These are phyloP conservation scores for Triticum dicoccoides DNA, from an alignment of 176 grass and related monocot genomes.

Conservation along the genomic window DNA sequence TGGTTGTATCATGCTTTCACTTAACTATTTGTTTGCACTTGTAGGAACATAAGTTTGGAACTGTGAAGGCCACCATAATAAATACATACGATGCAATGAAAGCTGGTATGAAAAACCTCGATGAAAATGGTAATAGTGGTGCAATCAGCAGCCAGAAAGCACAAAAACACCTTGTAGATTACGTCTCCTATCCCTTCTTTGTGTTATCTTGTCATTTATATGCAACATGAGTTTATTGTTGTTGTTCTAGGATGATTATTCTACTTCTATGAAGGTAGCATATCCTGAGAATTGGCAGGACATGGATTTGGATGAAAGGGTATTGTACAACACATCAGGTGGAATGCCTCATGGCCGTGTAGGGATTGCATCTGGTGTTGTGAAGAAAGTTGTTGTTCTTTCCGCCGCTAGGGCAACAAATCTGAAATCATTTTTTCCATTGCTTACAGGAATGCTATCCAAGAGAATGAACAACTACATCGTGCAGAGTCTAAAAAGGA, in stretches of 20 bases:
- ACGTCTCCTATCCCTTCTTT: not conserved
- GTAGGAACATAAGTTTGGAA: not conserved
- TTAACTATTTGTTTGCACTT: not conserved
- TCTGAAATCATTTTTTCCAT: not conserved
- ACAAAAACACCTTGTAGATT: not conserved
- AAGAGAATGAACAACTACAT: not conserved
- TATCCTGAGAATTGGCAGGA: not conserved
- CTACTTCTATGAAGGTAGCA: not conserved
- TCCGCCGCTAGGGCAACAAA: not conserved
- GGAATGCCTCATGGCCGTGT: not conserved
- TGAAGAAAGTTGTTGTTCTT: not conserved
- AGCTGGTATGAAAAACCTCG: not conserved
- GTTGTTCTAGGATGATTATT: not conserved
- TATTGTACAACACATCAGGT: not conserved
- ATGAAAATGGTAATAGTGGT: not conserved
- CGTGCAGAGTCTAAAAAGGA: not conserved
- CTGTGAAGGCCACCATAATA: not conserved
- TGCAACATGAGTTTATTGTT: not conserved
- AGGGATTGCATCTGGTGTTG: not conserved
- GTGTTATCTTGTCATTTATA: not conserved
- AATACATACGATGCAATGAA: constrained; percentile 13
- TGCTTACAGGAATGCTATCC: not conserved
- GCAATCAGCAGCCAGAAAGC: not conserved
- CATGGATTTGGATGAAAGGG: not conserved
- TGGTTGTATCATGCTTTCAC: not conserved